A percentile compares a stretch with the other conserved stretches of the same genome.
phyloP scores from a whole-genome alignment of 2,329 filamentous ascomycete genomes.

The Beauveria varroae region DNA sequence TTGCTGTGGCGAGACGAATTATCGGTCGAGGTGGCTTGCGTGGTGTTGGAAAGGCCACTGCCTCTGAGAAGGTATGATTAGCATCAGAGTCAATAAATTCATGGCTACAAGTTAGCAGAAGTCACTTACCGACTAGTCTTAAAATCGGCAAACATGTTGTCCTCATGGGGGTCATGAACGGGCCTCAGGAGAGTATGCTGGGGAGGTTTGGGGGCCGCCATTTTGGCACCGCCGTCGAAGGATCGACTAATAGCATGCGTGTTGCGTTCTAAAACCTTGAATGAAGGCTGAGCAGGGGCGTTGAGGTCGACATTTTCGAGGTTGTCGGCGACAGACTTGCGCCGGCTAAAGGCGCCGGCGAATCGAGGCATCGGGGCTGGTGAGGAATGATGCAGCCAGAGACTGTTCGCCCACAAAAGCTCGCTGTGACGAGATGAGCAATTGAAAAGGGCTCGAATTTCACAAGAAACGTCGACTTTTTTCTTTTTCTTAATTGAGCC shows the following conservation, averaged over 20 bases:
- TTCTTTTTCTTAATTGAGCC: neutral
- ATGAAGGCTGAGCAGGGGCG: constrained; percentile 41
- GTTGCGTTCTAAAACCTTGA: constrained; percentile 50
- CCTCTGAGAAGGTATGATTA: constrained; percentile 32
- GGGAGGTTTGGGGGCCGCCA: constrained; percentile 30
- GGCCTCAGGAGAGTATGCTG: constrained; percentile 30
- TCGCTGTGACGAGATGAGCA: neutral
- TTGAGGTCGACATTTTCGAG: constrained; percentile 41
- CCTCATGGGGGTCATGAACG: constrained; percentile 34
- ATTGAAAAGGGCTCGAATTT: neutral
- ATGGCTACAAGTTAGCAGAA: constrained; percentile 10
- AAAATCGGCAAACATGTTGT: constrained; percentile 52
- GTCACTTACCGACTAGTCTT: constrained; percentile 47
- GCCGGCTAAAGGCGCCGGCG: constrained; percentile 50
- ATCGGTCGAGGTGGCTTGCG: constrained; percentile 51
- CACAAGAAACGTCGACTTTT: neutral
- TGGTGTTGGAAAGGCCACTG: constrained; percentile 54
- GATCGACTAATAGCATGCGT: constrained; percentile 38
- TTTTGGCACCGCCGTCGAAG: constrained; percentile 42
- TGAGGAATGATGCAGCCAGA: constrained; percentile 13
- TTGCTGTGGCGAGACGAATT: constrained; percentile 56
- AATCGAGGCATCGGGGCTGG: constrained; percentile 53
- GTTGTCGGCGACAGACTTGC: constrained; percentile 51
- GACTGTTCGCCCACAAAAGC: constrained; percentile 2
- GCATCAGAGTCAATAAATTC: constrained; percentile 13